phyloP scores from a whole-genome alignment of 306 rosid genomes.

The Prunus fruticosa region DNA sequence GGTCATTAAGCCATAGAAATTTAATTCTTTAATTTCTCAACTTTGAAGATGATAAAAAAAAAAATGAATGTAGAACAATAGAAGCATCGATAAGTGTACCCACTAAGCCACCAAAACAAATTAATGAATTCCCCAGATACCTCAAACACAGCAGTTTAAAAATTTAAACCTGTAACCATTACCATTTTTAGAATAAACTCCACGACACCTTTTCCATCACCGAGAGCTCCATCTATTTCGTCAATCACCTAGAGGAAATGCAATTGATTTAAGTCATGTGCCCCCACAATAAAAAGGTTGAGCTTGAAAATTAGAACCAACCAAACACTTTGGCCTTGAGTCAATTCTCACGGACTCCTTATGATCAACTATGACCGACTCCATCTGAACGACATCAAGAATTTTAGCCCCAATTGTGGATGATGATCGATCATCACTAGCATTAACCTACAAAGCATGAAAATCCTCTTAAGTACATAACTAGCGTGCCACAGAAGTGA shows the following conservation, averaged over 20 bases:
- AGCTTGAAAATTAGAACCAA: constrained; percentile 28
- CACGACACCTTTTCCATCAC: constrained; percentile 97
- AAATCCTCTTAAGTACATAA: constrained; percentile 14
- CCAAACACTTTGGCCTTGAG: constrained; percentile 87
- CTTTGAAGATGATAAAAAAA: background rate
- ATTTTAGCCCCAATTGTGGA: constrained; percentile 83
- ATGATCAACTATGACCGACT: constrained; percentile 53
- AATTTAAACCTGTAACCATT: constrained; percentile 25
- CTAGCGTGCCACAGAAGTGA: background rate
- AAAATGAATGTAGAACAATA: background rate
- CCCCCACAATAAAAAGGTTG: constrained; percentile 2
- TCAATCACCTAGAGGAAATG: constrained; percentile 66
- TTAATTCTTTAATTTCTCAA: background rate
- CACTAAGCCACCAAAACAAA: background rate
- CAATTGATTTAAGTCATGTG: constrained; percentile 2
- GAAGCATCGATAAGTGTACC: background rate
- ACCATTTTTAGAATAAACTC: constrained; percentile 93
- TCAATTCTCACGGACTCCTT: constrained; percentile 61
- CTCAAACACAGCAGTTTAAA: constrained; percentile 4
- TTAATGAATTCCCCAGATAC: background rate
- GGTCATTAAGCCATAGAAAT: background rate
- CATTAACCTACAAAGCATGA: constrained; percentile 65
- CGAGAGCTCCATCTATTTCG: constrained; percentile 95
- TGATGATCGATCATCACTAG: constrained; percentile 93
- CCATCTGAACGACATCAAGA: constrained; percentile 81